Conservation (phyloP, 768 basidiomycete genomes). For the Leccinum longicurvipes region DNA sequence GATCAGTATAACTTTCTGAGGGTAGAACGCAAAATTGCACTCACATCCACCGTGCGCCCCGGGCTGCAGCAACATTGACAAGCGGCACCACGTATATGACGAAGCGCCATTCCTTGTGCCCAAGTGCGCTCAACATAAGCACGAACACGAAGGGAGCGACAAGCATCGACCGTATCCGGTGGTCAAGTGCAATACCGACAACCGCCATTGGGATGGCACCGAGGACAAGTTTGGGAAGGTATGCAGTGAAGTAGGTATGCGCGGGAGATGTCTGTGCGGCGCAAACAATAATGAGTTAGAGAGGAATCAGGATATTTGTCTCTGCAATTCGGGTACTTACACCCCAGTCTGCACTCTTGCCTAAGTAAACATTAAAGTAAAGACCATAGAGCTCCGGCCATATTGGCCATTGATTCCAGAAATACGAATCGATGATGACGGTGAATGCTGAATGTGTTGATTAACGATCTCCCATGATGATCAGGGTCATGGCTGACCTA, state of each 20-base stretch:
- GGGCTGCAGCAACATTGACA: conserved; percentile 76
- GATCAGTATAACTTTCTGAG: not conserved
- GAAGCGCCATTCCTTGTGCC: conserved; percentile 99
- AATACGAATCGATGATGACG: conserved; percentile 72
- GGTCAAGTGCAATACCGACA: conserved; percentile 48
- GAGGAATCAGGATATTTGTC: not conserved
- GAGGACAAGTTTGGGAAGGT: conserved; percentile 78
- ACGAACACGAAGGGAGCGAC: conserved; percentile 54
- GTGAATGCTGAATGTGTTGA: conserved; percentile 48
- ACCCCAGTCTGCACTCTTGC: conserved; percentile 91
- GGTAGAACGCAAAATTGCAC: conserved; percentile 22
- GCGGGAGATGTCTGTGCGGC: conserved; percentile 61
- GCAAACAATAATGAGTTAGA: not conserved
- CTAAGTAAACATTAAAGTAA: conserved; percentile 83
- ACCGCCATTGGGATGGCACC: conserved; percentile 57
- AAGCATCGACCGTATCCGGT: conserved; percentile 48
- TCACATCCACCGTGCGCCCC: conserved; percentile 63
- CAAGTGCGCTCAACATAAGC: conserved; percentile 65
- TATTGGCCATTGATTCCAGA: conserved; percentile 69
- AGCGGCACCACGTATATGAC: conserved; percentile 82
- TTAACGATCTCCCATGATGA: not conserved
- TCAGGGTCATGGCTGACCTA: conserved; percentile 40
- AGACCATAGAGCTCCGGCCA: conserved; percentile 86
- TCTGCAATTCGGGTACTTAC: conserved; percentile 42
- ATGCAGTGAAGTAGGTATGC: conserved; percentile 58